phyloP scores from a whole-genome alignment of 1,139 yeast genomes.

The Debaryomycetaceae sp. region DNA sequence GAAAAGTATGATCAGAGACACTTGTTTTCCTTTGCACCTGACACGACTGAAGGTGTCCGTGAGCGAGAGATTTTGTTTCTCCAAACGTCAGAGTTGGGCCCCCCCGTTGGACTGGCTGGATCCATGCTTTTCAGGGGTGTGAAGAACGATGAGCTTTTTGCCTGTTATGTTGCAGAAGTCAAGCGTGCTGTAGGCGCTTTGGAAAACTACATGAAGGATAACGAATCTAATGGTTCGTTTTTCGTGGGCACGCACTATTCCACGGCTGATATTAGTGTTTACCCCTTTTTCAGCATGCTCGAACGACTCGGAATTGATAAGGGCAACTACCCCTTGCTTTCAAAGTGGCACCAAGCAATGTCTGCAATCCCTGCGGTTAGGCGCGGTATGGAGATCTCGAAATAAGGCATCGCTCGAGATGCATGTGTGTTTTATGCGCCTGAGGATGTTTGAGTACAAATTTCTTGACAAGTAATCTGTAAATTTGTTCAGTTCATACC shows the following conservation, averaged over 20 bases:
- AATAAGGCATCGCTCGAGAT: too few relatives aligned
- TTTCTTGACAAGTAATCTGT: too few relatives aligned
- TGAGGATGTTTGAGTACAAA: too few relatives aligned
- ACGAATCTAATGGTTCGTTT: conserved; percentile 25
- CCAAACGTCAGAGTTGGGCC: conserved; percentile 52
- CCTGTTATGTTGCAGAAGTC: conserved; percentile 40
- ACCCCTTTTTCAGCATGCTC: conserved; percentile 22
- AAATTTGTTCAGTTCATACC: too few relatives aligned
- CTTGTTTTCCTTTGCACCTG: conserved; percentile 34
- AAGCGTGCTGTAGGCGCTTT: conserved; percentile 42
- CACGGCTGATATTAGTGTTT: conserved; percentile 41
- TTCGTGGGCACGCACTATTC: conserved; percentile 48
- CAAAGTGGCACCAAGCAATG: too few relatives aligned
- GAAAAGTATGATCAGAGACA: conserved; percentile 47
- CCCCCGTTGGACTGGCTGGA: conserved; percentile 48
- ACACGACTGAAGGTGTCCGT: conserved; percentile 37
- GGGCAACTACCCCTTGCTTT: conserved; percentile 30
- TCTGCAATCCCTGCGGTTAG: too few relatives aligned
- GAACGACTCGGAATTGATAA: conserved; percentile 21
- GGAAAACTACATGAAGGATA: conserved; percentile 33
- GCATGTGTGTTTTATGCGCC: too few relatives aligned
- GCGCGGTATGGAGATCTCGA: too few relatives aligned
- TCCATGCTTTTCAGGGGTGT: conserved; percentile 34
- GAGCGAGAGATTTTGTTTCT: conserved; percentile 41
- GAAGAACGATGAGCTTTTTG: conserved; percentile 40